Conservation (phyloP, 208 protist species). For the Leishmania braziliensis region DNA sequence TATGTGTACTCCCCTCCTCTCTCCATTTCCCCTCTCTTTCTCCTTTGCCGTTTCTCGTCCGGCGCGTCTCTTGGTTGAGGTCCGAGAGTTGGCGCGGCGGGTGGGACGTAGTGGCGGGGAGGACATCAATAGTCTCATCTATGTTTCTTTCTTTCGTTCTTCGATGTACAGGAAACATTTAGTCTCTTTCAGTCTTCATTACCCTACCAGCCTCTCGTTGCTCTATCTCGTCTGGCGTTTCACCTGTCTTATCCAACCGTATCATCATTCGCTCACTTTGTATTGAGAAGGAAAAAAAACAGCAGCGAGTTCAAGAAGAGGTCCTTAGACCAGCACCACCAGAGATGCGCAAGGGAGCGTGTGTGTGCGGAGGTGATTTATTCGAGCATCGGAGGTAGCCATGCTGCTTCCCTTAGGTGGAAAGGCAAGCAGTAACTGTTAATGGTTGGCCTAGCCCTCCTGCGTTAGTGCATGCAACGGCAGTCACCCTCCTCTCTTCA, state of each 20-base stretch:
- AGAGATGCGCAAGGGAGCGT: neutral
- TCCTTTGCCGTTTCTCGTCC: neutral
- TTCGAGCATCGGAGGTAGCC: neutral
- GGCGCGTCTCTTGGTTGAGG: neutral
- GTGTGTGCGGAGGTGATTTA: neutral
- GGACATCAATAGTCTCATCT: neutral
- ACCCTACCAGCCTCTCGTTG: neutral
- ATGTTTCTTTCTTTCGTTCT: constrained; percentile 12
- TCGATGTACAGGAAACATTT: neutral
- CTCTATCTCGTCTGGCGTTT: neutral
- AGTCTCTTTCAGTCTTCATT: neutral
- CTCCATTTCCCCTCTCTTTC: neutral
- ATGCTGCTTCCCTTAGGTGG: no score
- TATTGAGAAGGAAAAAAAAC: neutral
- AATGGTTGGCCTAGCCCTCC: neutral
- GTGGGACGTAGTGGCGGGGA: neutral
- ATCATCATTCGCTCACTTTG: no score
- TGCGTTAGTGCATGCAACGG: no score
- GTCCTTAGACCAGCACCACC: neutral
- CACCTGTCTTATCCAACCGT: neutral
- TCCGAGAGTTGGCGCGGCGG: neutral
- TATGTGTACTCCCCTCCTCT: neutral
- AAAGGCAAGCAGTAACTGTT: neutral
- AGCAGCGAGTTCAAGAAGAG: neutral
- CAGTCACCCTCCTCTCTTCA: neutral